Evolutionary conservation across 345 rosid species (phyloP).

Genomic region (Murraya koenigii): DNA sequence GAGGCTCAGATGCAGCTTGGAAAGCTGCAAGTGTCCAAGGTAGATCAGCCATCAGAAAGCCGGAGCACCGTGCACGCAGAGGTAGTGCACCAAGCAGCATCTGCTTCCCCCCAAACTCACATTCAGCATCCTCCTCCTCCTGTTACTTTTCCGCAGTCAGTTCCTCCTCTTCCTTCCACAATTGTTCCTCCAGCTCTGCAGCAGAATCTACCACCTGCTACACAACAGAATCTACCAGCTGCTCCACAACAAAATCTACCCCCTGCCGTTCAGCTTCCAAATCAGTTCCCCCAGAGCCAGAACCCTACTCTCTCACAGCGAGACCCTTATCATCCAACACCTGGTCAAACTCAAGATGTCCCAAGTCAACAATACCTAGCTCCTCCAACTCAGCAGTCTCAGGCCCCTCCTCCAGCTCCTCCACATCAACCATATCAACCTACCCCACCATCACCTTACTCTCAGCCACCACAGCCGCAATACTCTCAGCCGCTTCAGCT

Average conservation of each 20-base stretch:
- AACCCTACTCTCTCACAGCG: conserved; percentile 53
- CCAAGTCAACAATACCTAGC: conserved; percentile 62
- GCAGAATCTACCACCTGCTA: conserved; percentile 31
- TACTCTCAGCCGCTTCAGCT: conserved; percentile 60
- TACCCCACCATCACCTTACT: conserved; percentile 45
- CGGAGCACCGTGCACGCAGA: conserved; percentile 43
- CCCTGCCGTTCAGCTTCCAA: conserved; percentile 52
- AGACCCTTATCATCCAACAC: conserved; percentile 62
- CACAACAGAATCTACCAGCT: conserved; percentile 33
- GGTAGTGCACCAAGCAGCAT: conserved; percentile 42
- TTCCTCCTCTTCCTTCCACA: conserved; percentile 30
- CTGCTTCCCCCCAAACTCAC: conserved; percentile 50
- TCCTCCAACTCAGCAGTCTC: conserved; percentile 48
- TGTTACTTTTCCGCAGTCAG: conserved; percentile 32
- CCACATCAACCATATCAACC: conserved; percentile 60
- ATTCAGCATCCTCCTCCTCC: conserved; percentile 39
- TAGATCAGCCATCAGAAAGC: conserved; percentile 44
- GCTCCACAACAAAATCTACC: conserved; percentile 41
- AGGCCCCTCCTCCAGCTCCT: conserved; percentile 38
- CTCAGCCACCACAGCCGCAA: conserved; percentile 50
- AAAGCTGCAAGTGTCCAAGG: conserved; percentile 57
- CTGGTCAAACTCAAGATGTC: conserved; percentile 58
- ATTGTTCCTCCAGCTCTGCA: conserved; percentile 33
- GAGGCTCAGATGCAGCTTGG: conserved; percentile 67
- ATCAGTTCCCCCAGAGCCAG: conserved; percentile 55